phyloP scores from a whole-genome alignment of 2,329 filamentous ascomycete genomes.

The Phialocephala sp. region DNA sequence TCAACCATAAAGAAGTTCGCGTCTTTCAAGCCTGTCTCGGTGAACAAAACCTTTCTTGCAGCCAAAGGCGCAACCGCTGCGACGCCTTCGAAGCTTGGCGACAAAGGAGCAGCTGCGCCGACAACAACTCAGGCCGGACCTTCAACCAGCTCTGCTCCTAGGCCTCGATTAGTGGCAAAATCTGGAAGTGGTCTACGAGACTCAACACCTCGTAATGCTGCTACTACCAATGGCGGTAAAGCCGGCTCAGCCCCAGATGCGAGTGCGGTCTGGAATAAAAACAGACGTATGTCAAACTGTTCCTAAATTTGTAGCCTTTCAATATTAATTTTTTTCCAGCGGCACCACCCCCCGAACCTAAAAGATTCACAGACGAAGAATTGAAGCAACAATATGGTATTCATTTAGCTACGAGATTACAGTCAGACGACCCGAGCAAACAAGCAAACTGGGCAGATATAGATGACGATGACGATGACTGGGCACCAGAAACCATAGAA shows the following conservation, averaged over 20 bases:
- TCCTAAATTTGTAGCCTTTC: background rate
- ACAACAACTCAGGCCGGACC: constrained; percentile 51
- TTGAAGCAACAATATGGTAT: constrained; percentile 84
- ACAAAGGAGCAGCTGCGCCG: constrained; percentile 55
- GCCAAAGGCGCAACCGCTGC: constrained; percentile 63
- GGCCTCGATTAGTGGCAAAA: constrained; percentile 78
- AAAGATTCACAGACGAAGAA: constrained; percentile 86
- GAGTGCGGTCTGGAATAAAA: constrained; percentile 87
- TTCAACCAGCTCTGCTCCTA: constrained; percentile 57
- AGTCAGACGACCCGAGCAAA: constrained; percentile 74
- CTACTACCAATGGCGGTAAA: constrained; percentile 61
- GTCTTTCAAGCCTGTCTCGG: constrained; percentile 84
- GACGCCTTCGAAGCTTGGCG: constrained; percentile 54
- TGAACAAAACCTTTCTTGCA: constrained; percentile 83
- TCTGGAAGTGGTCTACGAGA: constrained; percentile 66
- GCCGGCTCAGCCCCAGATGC: constrained; percentile 68
- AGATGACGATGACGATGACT: constrained; percentile 87
- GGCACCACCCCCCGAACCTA: constrained; percentile 70
- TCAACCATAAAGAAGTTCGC: constrained; percentile 74
- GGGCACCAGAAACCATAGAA: constrained; percentile 82
- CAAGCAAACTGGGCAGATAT: constrained; percentile 90
- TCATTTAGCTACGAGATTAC: constrained; percentile 79
- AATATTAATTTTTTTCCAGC: constrained; percentile 50
- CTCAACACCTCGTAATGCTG: constrained; percentile 51
- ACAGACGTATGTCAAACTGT: constrained; percentile 67